Evolutionary conservation across 768 basidiomycete genomes (phyloP).

Genomic region (Calvatia gigantea): DNA sequence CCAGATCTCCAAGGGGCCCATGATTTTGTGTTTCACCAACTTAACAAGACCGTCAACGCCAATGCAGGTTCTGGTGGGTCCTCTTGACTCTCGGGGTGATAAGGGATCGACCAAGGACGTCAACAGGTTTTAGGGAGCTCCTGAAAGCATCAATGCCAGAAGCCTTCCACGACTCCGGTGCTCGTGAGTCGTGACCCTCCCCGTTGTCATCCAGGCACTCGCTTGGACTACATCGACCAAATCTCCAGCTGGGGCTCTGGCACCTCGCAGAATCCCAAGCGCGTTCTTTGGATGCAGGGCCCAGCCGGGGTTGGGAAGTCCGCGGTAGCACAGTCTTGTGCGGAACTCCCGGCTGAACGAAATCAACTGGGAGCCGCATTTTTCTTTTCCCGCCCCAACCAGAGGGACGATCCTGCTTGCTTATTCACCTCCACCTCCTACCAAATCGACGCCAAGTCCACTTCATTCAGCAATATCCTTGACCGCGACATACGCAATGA

Average conservation of each 20-base stretch:
- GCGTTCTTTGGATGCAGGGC: background rate
- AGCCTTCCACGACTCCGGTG: background rate
- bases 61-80: background rate
- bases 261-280: background rate
- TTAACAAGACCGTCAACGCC: background rate
- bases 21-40: background rate
- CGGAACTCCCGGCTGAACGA: background rate
- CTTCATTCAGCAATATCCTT: background rate
- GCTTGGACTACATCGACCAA: background rate
- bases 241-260: background rate
- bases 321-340: background rate
- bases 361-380: background rate
- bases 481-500: background rate
- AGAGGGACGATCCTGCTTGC: background rate
- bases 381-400: slow-evolving; percentile 5
- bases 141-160: background rate
- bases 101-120: background rate
- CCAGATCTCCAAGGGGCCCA: background rate
- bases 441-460: background rate
- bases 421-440: background rate
- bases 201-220: background rate
- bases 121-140: background rate
- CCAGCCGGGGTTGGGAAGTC: slow-evolving; percentile 2
- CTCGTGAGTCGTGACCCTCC: background rate
- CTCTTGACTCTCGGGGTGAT: no score